These are phyloP conservation scores for Alopecurus myosuroides DNA, from an alignment of 176 grass and related monocot genomes.

Conservation along the genomic window DNA sequence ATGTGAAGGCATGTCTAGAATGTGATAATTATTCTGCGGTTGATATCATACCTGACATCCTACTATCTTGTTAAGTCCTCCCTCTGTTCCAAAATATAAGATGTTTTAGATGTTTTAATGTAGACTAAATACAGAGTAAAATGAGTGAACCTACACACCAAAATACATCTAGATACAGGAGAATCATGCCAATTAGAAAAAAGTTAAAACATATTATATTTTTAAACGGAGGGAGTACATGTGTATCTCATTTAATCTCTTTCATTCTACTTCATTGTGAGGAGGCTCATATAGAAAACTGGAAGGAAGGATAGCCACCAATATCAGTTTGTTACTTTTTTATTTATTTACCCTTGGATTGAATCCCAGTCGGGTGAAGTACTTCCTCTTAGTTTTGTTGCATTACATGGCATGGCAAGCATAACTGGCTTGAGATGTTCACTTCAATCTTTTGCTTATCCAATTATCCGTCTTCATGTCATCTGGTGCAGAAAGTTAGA, in stretches of 20 bases:
- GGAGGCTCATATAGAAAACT: neutral
- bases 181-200: too few species aligned
- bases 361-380: neutral
- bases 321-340: neutral
- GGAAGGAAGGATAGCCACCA: neutral
- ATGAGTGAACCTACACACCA: too few species aligned
- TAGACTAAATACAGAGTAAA: too few species aligned
- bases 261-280: neutral
- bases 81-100: too few species aligned
- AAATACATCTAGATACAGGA: too few species aligned
- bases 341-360: neutral
- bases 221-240: too few species aligned
- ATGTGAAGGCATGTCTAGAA: neutral
- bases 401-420: neutral
- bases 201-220: too few species aligned
- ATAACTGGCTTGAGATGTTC: slow-evolving; percentile 1
- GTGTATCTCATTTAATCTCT: too few species aligned
- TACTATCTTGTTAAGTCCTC: neutral
- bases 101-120: too few species aligned
- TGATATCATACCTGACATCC: neutral
- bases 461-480: neutral
- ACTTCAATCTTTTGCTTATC: neutral
- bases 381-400: slow-evolving; percentile 5
- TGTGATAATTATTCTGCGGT: neutral
- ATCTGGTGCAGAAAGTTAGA: slow-evolving; percentile 27